These are phyloP conservation scores for Phytophthora foliorum DNA, from an alignment of 352 stramenopile species.

Conservation along the genomic window DNA sequence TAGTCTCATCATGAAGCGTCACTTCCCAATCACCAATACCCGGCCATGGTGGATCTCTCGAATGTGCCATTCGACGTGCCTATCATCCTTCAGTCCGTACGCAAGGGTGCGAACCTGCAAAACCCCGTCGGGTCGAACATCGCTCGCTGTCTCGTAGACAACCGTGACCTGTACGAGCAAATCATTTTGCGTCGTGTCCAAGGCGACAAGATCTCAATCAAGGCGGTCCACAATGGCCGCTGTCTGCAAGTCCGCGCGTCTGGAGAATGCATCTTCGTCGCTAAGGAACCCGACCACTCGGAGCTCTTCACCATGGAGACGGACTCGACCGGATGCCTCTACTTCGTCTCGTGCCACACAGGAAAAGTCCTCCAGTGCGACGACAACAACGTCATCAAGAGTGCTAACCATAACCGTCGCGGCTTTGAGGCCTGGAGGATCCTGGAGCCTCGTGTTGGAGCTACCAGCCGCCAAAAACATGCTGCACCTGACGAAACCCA, in stretches of 20 bases:
- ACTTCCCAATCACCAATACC: neutral
- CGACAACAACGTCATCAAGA: conserved; percentile 12
- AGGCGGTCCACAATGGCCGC: neutral
- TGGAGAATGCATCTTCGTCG: neutral
- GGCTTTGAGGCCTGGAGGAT: neutral
- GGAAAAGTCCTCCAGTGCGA: conserved; percentile 14
- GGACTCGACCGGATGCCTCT: neutral
- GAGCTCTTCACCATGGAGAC: neutral
- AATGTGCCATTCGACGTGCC: neutral
- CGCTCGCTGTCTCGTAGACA: neutral
- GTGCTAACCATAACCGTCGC: neutral
- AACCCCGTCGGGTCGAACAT: neutral
- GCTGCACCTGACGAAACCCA: neutral
- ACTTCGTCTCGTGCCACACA: conserved; percentile 3
- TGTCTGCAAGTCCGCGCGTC: neutral
- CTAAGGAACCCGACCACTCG: neutral
- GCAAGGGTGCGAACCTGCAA: neutral
- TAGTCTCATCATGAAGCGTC: too few species aligned
- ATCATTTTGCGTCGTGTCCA: neutral
- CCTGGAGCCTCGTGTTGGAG: neutral
- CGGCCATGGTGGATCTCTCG: neutral
- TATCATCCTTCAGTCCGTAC: neutral
- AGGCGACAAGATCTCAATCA: neutral
- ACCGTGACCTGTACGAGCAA: neutral
- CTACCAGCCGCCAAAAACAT: neutral